Percentiles rank a stretch among this genome's conserved stretches.
Conservation (phyloP, 208 protist species). For the Acanthamoeba sp. region DNA sequence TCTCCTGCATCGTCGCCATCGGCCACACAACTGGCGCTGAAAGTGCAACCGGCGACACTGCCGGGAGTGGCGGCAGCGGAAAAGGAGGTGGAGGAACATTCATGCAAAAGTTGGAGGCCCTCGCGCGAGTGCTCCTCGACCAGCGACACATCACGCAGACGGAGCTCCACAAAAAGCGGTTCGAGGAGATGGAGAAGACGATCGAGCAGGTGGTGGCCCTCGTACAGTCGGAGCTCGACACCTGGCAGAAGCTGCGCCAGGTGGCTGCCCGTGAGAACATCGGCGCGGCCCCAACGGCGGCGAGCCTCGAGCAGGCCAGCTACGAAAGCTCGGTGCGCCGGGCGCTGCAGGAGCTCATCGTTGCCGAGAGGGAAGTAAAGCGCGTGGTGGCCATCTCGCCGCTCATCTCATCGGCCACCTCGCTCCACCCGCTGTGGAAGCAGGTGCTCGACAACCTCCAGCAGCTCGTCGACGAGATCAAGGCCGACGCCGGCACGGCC, state of each 20-base stretch:
- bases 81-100: not conserved
- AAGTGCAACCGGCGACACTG: not conserved
- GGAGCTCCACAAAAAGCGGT: constrained; percentile 15
- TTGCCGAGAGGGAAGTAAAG: not conserved
- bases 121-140: not conserved
- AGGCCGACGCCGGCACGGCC: constrained; percentile 16
- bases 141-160: not conserved
- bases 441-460: not conserved
- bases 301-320: not conserved
- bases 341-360: not conserved
- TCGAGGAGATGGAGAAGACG: not conserved
- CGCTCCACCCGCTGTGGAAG: constrained; percentile 21
- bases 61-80: no score
- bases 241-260: not conserved
- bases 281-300: not conserved
- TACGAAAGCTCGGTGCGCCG: not conserved
- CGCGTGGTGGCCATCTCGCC: constrained; percentile 24
- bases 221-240: not conserved
- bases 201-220: constrained; percentile 16
- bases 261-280: not conserved
- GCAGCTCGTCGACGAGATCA: constrained; percentile 1
- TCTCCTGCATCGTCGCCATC: not conserved
- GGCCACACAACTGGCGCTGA: not conserved
- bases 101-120: not conserved
- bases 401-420: not conserved